These are phyloP conservation scores for Glycine tomentella DNA, from an alignment of 306 rosid genomes.

Conservation along the genomic window DNA sequence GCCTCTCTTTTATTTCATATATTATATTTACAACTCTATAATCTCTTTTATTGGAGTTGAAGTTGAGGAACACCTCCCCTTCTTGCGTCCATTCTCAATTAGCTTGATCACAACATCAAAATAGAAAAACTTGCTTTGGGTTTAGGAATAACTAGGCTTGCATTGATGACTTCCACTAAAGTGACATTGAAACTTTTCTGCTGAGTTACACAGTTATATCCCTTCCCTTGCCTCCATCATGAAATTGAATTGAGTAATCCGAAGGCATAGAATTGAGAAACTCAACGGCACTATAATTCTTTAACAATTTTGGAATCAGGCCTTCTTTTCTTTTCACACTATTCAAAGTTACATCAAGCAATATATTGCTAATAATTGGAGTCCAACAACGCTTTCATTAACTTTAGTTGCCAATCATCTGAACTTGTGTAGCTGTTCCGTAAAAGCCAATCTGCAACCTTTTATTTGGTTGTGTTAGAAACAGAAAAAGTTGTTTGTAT, in stretches of 20 bases:
- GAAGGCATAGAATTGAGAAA: background rate
- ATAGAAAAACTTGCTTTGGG: background rate
- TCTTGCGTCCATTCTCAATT: background rate
- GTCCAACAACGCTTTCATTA: background rate
- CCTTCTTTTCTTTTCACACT: background rate
- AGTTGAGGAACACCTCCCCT: no score
- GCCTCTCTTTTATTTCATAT: conserved; percentile 14
- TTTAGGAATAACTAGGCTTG: background rate
- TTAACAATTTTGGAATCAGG: background rate
- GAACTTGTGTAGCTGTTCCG: background rate
- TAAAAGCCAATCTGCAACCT: background rate
- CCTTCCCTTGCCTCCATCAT: background rate
- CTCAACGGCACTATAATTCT: background rate
- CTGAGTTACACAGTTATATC: background rate
- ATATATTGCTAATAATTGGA: background rate
- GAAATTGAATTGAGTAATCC: no score
- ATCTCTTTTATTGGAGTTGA: conserved; percentile 9
- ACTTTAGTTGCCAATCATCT: background rate
- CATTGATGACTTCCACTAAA: background rate
- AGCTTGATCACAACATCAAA: background rate
- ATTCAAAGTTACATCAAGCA: background rate
- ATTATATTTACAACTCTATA: conserved; percentile 19
- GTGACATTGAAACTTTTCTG: background rate
- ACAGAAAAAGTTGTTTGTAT: conserved; percentile 20
- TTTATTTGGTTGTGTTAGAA: background rate